These are phyloP conservation scores for Zelopaecilomyces penicillatus DNA, from an alignment of 2,329 filamentous ascomycete species.

Conservation along the genomic window DNA sequence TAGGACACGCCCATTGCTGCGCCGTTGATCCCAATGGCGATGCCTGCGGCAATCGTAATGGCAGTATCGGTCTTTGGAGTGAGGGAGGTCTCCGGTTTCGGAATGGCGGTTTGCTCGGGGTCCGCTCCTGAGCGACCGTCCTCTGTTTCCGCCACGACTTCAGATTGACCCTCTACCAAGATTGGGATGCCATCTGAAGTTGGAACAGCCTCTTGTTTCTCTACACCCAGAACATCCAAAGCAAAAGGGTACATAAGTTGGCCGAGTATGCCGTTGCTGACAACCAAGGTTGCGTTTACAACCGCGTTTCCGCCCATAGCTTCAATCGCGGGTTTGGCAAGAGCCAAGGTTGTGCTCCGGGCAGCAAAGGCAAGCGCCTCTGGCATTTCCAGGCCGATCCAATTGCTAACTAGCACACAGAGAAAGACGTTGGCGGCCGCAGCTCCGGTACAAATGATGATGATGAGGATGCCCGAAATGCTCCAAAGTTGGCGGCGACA, in stretches of 20 bases:
- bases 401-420: slow-evolving; percentile 28
- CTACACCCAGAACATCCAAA: slow-evolving; percentile 21
- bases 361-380: slow-evolving; percentile 39
- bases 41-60: slow-evolving; percentile 38
- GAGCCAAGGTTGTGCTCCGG: slow-evolving; percentile 41
- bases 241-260: slow-evolving; percentile 31
- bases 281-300: slow-evolving; percentile 42
- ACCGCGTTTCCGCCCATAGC: slow-evolving; percentile 36
- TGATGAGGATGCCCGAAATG: slow-evolving; percentile 29
- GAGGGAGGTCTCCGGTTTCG: no score
- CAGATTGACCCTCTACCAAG: not conserved
- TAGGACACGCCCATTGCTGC: slow-evolving; percentile 53
- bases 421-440: slow-evolving; percentile 35
- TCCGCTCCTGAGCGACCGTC: no score
- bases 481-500: slow-evolving; percentile 39
- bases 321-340: slow-evolving; percentile 38
- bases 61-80: slow-evolving; percentile 19
- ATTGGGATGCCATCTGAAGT: no score
- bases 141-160: not conserved
- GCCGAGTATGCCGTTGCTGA: slow-evolving; percentile 41
- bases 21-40: slow-evolving; percentile 49
- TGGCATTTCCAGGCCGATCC: slow-evolving; percentile 26
- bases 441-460: slow-evolving; percentile 26
- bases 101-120: no score
- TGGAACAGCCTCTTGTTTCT: no score